Evolutionary conservation across 2,329 filamentous ascomycete species (phyloP), one percentile per base, ranked within the genome.

Genomic region (Polychaeton citri): DNA sequence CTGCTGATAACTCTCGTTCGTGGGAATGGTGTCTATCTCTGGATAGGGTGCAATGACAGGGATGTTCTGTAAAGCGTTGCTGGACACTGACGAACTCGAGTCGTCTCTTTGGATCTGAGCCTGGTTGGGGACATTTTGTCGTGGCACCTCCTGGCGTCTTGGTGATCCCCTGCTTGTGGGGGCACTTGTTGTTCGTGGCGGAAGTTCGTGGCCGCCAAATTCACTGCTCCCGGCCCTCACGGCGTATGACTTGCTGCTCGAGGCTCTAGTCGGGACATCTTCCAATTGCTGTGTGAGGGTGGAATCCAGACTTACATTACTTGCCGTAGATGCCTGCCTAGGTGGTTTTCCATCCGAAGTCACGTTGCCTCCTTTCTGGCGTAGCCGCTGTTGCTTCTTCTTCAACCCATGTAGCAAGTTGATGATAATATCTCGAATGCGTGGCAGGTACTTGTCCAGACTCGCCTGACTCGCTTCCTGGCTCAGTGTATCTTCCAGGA

Each of bases 351-450:
- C 62, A 49, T 36, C 57, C 56, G 39, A 59, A 62, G 30, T 39
- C 15, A 15, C 24, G 15, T 5, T 10, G 13, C 73, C 62, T 37
- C 70, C 66, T 40, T 70, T 68, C 43, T 74, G 72, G 31, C 75
- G 66, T 51, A 98, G 62, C 50, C 86, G 84, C 53, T 93, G 87
- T 56, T 98, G 90, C 59, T 98, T 98, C 60, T 88, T 80, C 66
- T 98, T 98, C 44, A 98, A 64, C 2, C 90, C 90, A 57, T 98
- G 90, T 6, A 98, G 72, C 19, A 98, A 69, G 55, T 93, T 95
- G 60, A 98, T 96, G 55, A 98, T 98, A 52, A 98, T 98, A 59
- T 98, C 90, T 50, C 90, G 79, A 58, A 98, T 98, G 40, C 82
- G 76, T 1, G 90, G 90, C 20, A 98, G 67, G 58, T 93, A 98